A percentile compares a stretch with the other conserved stretches of the same genome.
These are phyloP conservation scores for Dionaea muscipula DNA, from an alignment of 179 eudicot species.

Conservation along the genomic window DNA sequence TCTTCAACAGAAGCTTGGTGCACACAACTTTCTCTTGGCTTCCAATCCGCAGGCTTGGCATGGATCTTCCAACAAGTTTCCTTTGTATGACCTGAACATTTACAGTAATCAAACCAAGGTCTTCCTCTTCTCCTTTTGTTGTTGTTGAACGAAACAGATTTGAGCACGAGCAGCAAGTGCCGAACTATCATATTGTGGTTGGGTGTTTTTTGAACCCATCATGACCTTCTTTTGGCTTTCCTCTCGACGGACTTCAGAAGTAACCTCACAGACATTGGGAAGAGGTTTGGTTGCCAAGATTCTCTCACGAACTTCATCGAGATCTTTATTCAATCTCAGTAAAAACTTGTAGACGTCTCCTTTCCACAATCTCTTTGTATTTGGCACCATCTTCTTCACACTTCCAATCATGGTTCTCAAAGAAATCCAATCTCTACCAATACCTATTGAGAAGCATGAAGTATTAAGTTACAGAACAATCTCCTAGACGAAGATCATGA, in stretches of 20 bases:
- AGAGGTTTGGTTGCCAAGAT: background rate
- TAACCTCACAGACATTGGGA: background rate
- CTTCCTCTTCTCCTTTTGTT: background rate
- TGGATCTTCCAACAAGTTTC: background rate
- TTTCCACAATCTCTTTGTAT: background rate
- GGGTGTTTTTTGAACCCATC: background rate
- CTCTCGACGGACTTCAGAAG: constrained; percentile 1
- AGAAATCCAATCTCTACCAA: constrained; percentile 3
- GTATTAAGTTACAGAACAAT: background rate
- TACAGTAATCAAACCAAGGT: background rate
- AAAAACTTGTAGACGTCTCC: background rate
- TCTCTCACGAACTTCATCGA: constrained; percentile 4
- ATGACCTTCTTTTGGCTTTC: background rate
- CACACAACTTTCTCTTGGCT: no score
- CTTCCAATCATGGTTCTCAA: background rate
- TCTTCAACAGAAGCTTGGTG: no score
- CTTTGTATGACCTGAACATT: background rate
- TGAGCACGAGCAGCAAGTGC: background rate
- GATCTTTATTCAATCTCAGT: background rate
- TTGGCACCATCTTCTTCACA: background rate
- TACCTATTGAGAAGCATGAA: background rate
- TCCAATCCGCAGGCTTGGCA: background rate
- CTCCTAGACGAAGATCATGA: constrained; percentile 2
- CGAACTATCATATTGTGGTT: background rate
- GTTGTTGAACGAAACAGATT: background rate